These are phyloP conservation scores for Phragmites australis DNA, from an alignment of 176 grass and related monocot genomes.

Conservation along the genomic window DNA sequence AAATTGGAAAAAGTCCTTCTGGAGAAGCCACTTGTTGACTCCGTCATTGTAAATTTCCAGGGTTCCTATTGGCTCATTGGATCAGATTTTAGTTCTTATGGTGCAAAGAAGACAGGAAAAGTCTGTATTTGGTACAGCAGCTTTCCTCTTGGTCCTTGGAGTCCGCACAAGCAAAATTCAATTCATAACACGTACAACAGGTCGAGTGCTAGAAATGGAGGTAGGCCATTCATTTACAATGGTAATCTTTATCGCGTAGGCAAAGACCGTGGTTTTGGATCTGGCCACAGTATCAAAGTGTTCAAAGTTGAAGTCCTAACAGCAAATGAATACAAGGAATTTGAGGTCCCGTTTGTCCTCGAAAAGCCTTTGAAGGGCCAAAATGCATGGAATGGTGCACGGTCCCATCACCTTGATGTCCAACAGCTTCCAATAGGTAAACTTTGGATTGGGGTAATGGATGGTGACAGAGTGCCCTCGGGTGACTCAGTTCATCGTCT, in stretches of 20 bases:
- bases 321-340: conserved; percentile 63
- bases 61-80: conserved; percentile 75
- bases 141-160: conserved; percentile 74
- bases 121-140: conserved; percentile 76
- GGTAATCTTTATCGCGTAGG: conserved; percentile 67
- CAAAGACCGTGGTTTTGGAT: conserved; percentile 50
- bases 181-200: conserved; percentile 44
- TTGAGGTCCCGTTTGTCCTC: conserved; percentile 64
- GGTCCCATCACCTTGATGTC: conserved; percentile 86
- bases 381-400: conserved; percentile 83
- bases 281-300: conserved; percentile 45
- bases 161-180: conserved; percentile 66
- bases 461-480: conserved; percentile 73
- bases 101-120: conserved; percentile 57
- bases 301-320: conserved; percentile 76
- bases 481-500: conserved; percentile 48
- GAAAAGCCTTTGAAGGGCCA: conserved; percentile 52
- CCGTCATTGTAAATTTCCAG: conserved; percentile 66
- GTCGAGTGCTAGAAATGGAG: conserved; percentile 73
- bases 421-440: conserved; percentile 60
- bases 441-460: conserved; percentile 84
- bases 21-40: conserved; percentile 75
- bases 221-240: conserved; percentile 73
- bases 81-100: conserved; percentile 69
- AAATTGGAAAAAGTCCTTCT: conserved; percentile 74